phyloP scores from a whole-genome alignment of 768 basidiomycete genomes.

The Tephrocybe sp. region DNA sequence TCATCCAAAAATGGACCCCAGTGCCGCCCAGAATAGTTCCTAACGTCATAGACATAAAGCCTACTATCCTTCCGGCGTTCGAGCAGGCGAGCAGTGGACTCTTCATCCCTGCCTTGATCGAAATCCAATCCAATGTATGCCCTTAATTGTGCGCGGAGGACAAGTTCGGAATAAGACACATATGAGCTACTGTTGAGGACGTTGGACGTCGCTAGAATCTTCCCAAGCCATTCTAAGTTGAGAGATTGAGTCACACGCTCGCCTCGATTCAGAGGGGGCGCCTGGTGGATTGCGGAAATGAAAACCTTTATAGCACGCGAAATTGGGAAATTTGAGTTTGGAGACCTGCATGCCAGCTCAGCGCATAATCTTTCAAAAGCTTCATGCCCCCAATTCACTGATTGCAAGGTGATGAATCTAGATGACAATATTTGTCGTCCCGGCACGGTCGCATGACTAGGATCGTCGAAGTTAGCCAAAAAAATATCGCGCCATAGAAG shows the following conservation, averaged over 20 bases:
- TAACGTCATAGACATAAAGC: conserved; percentile 61
- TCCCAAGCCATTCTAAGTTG: conserved; percentile 46
- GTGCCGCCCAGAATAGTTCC: conserved; percentile 49
- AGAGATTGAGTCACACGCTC: conserved; percentile 28
- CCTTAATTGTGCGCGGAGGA: conserved; percentile 41
- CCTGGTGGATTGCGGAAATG: conserved; percentile 36
- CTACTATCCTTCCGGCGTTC: conserved; percentile 46
- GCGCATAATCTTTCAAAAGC: conserved; percentile 37
- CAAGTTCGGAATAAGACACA: conserved; percentile 15
- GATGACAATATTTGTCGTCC: too few species aligned
- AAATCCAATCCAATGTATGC: conserved; percentile 46
- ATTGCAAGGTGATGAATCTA: too few species aligned
- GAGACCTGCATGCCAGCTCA: conserved; percentile 25
- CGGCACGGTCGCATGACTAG: conserved; percentile 35
- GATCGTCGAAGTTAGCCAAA: conserved; percentile 62
- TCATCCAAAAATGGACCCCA: conserved; percentile 59
- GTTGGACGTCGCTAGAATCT: conserved; percentile 35
- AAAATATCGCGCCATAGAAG: conserved; percentile 67
- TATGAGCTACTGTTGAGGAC: conserved; percentile 27
- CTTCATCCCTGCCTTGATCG: conserved; percentile 30
- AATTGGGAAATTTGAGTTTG: conserved; percentile 21
- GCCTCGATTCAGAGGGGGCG: conserved; percentile 24
- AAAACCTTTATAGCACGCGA: conserved; percentile 37
- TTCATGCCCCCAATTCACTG: conserved; percentile 12
- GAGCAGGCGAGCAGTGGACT: conserved; percentile 24